Evolutionary conservation across 2,329 filamentous ascomycete species (phyloP).

Genomic region (Fusarium humuli): DNA sequence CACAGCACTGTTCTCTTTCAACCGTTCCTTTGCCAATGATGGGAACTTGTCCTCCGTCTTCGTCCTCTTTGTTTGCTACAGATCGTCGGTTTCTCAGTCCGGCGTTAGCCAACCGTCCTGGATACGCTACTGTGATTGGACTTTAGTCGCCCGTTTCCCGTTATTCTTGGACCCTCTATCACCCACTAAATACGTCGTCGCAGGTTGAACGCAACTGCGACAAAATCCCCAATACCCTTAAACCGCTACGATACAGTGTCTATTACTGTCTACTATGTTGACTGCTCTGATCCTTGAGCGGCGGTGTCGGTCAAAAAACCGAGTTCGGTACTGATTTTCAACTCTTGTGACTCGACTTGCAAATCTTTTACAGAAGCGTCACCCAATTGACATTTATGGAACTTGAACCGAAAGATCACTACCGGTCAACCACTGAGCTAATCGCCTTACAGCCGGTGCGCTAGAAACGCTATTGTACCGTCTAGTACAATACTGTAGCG

Average conservation of each 20-base stretch:
- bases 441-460: conserved; percentile 18
- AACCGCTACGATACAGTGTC: conserved; percentile 29
- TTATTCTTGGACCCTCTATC: conserved; percentile 22
- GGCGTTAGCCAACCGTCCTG: conserved; percentile 7
- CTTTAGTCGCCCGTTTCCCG: conserved; percentile 9
- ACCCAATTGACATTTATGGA: conserved; percentile 19
- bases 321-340: conserved; percentile 37
- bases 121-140: conserved; percentile 21
- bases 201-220: conserved; percentile 24
- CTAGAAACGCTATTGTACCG: conserved; percentile 12
- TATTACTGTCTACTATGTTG: conserved; percentile 16
- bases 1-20: conserved; percentile 9
- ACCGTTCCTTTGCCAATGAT: conserved; percentile 10
- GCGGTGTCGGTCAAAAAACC: conserved; percentile 35
- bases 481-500: conserved; percentile 7
- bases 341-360: conserved; percentile 18
- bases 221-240: conserved; percentile 18
- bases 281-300: conserved; percentile 17
- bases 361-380: conserved; percentile 35
- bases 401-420: conserved; percentile 15
- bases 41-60: neutral
- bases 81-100: conserved; percentile 21
- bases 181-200: conserved; percentile 27
- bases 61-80: conserved; percentile 1
- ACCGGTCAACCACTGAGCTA: conserved; percentile 14